Conservation (phyloP, 495 filamentous ascomycete species). For the Trypethelium eluteriae region DNA sequence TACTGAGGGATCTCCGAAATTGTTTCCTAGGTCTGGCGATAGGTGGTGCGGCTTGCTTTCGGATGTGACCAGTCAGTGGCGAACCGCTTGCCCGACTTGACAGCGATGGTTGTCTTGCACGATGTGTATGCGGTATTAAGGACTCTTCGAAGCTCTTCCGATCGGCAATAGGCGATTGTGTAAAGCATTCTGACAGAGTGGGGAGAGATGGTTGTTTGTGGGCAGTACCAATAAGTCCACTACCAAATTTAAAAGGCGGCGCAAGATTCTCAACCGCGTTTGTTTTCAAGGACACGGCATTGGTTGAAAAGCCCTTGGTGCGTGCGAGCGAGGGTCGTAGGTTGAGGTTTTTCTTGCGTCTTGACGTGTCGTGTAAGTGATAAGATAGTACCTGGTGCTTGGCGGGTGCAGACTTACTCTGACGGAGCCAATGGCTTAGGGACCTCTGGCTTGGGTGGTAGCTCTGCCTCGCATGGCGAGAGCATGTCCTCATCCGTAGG, state of each 20-base stretch:
- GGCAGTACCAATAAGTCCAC: slow-evolving; percentile 35
- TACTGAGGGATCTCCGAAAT: slow-evolving; percentile 85
- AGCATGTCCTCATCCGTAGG: slow-evolving; percentile 36
- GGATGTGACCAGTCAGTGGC: slow-evolving; percentile 58
- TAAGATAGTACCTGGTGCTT: background rate
- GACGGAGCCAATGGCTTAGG: slow-evolving; percentile 28
- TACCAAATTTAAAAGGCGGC: slow-evolving; percentile 70
- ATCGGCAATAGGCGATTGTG: slow-evolving; percentile 69
- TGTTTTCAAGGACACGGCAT: slow-evolving; percentile 40
- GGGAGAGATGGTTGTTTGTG: slow-evolving; percentile 47
- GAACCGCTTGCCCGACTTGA: slow-evolving; percentile 57
- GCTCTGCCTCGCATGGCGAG: slow-evolving; percentile 24
- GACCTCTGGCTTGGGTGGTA: slow-evolving; percentile 18
- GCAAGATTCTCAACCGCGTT: slow-evolving; percentile 52
- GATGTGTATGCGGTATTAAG: slow-evolving; percentile 44
- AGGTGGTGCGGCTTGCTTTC: slow-evolving; percentile 55
- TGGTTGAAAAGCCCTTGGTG: slow-evolving; percentile 51
- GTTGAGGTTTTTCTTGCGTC: slow-evolving; percentile 52
- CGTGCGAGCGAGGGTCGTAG: slow-evolving; percentile 55
- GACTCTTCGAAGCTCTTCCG: slow-evolving; percentile 51
- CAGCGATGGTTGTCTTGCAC: slow-evolving; percentile 51
- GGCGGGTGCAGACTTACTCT: slow-evolving; percentile 27
- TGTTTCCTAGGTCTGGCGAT: slow-evolving; percentile 74
- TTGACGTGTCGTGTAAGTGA: slow-evolving; percentile 27
- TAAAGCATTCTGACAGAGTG: slow-evolving; percentile 71